Conservation (phyloP, 2,329 filamentous ascomycete species). For the Microsporum audouinii region DNA sequence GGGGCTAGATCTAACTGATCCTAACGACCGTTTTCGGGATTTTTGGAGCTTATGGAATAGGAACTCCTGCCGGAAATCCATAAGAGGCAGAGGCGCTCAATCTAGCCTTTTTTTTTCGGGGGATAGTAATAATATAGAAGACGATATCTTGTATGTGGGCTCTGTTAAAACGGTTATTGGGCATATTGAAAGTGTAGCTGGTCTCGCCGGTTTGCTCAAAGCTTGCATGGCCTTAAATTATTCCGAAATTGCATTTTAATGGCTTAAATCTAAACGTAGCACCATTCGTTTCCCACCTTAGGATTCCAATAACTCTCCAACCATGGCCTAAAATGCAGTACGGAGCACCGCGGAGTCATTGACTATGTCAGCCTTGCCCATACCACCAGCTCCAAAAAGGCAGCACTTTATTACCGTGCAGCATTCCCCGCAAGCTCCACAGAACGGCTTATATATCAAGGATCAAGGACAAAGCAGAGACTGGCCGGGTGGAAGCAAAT, state of each 20-base stretch:
- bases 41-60: not conserved
- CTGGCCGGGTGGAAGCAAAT: too few relatives aligned
- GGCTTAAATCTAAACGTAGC: not conserved
- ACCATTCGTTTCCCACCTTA: not conserved
- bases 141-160: conserved; percentile 11
- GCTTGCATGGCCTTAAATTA: conserved; percentile 19
- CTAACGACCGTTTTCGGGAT: not conserved
- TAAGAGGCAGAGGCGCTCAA: not conserved
- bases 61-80: conserved; percentile 1
- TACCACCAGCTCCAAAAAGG: too few relatives aligned
- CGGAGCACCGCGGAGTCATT: too few relatives aligned
- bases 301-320: too few relatives aligned
- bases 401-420: too few relatives aligned
- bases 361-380: too few relatives aligned
- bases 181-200: conserved; percentile 21
- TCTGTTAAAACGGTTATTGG: conserved; percentile 25
- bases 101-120: not conserved
- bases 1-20: not conserved
- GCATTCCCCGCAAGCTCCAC: too few relatives aligned
- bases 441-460: too few relatives aligned
- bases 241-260: conserved; percentile 15
- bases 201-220: conserved; percentile 22
- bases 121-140: conserved; percentile 3
- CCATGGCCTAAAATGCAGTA: too few relatives aligned
- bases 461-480: too few relatives aligned